Base-by-base conservation (phyloP, 768 basidiomycete genomes). In the Crassisporium funariophilum region DNA sequence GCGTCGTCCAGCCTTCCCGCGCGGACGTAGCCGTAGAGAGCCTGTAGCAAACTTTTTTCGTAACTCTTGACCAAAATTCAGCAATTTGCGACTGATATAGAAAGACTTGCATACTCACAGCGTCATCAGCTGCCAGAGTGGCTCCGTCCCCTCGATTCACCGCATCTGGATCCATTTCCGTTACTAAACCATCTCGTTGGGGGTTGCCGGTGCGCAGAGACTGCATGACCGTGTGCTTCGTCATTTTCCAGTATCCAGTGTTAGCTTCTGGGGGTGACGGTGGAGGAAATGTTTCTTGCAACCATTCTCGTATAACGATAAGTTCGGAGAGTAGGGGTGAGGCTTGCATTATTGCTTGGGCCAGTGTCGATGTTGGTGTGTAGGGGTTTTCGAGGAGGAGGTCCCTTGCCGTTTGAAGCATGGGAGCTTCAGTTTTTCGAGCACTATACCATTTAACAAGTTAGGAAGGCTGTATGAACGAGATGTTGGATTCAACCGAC, bases 1-100 rank as follows among this genome's bases (percentile, higher is more conserved):
- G 94, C 95, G 9, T 91, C 86, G 9, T 89, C 89, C 21, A 95
- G 65, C 48, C 84, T 72, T n/a, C 95, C 95, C 4, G 88, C 84
- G 31, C 95, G 83, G 2, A 98, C 75, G 52, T 86, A 86, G 19
- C 84, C 80, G 65, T 89, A 95, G 16, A 98, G 62, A 0, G 87
- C 82, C 54, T 91, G 84, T 0, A 83, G 69, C 17, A 97, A 65
- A 21, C 81, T 79, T 54, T 85, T 88, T 62, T 98, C 92, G 58
- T 87, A 91, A 41, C 80, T 84, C 89, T 93, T 59, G 23, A 35
- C 15, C 44, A 23, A 23, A 15, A 19, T 35, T 4, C 35, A 35
- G 15, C 31, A 41, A 16, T 11, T 35, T 10, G 10, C 15, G 3
- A 24, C 2, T 16, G 35, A 31, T 6, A 17, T 17, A 16, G 21